phyloP scores from a whole-genome alignment of 1,139 yeast species.

The Yamadazyma diospyri region DNA sequence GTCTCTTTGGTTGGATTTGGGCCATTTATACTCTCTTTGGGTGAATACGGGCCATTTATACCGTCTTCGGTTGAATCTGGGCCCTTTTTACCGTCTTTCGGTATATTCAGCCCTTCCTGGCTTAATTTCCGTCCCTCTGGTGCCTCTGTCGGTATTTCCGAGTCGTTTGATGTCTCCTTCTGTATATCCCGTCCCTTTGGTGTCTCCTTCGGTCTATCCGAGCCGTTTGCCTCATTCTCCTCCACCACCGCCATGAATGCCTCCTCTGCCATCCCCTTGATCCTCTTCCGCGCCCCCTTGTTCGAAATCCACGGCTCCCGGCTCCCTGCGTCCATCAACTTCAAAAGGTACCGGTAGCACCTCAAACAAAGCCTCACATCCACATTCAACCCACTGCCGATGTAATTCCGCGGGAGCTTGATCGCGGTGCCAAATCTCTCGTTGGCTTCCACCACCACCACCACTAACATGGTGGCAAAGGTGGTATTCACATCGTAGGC shows the following conservation, averaged over 20 bases:
- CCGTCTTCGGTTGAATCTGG: too few species aligned
- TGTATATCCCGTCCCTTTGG: too few species aligned
- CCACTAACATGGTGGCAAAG: slow-evolving; percentile 32
- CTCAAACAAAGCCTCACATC: slow-evolving; percentile 21
- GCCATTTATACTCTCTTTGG: too few species aligned
- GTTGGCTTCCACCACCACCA: slow-evolving; percentile 30
- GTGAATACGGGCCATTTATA: too few species aligned
- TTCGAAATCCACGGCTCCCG: slow-evolving; percentile 33
- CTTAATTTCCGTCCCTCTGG: too few species aligned
- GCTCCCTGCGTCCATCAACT: slow-evolving; percentile 24
- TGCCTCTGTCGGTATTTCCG: too few species aligned
- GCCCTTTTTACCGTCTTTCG: too few species aligned
- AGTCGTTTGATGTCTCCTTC: too few species aligned
- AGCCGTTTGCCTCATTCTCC: slow-evolving; percentile 2
- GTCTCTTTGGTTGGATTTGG: too few species aligned
- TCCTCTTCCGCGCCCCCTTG: slow-evolving; percentile 25
- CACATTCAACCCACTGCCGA: slow-evolving; percentile 18
- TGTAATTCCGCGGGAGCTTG: slow-evolving; percentile 23
- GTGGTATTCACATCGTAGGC: slow-evolving; percentile 32
- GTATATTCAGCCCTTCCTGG: too few species aligned
- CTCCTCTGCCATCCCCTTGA: slow-evolving; percentile 12
- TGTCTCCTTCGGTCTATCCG: neutral
- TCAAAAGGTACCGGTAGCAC: slow-evolving; percentile 33
- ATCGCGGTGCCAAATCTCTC: slow-evolving; percentile 18
- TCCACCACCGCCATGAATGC: slow-evolving; percentile 3